Conservation (phyloP, 257 asterid genomes). For the Capsicum chinense region DNA sequence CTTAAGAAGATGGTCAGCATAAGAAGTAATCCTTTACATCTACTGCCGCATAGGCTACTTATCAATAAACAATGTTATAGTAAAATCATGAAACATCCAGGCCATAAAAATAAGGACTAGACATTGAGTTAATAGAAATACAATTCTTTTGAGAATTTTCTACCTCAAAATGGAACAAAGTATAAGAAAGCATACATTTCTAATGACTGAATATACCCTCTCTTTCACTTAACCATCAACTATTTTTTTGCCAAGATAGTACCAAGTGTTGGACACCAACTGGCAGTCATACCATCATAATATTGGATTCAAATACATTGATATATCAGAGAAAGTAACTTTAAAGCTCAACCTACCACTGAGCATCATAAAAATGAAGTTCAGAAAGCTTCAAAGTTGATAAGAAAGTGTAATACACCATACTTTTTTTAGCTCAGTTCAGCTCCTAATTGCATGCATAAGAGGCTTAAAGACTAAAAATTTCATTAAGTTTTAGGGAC, state of each 20-base stretch:
- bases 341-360: background rate
- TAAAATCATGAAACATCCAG: conserved; percentile 87
- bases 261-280: conserved; percentile 99
- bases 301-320: conserved; percentile 29
- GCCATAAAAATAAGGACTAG: conserved; percentile 45
- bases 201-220: conserved; percentile 95
- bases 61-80: conserved; percentile 93
- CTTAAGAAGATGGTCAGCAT: conserved; percentile 96
- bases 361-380: background rate
- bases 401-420: conserved; percentile 38
- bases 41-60: conserved; percentile 99
- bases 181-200: conserved; percentile 63
- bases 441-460: no score
- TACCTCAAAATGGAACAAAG: conserved; percentile 24
- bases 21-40: conserved; percentile 98
- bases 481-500: no score
- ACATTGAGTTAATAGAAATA: conserved; percentile 22
- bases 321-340: background rate
- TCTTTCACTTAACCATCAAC: conserved; percentile 97
- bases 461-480: no score
- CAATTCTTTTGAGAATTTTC: background rate
- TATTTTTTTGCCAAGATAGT: conserved; percentile 95
- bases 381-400: conserved; percentile 57
- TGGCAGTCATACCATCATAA: conserved; percentile 98
- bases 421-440: no score